Base-by-base conservation (phyloP, 2,329 filamentous ascomycete species). In the Hysterium pulicare region DNA sequence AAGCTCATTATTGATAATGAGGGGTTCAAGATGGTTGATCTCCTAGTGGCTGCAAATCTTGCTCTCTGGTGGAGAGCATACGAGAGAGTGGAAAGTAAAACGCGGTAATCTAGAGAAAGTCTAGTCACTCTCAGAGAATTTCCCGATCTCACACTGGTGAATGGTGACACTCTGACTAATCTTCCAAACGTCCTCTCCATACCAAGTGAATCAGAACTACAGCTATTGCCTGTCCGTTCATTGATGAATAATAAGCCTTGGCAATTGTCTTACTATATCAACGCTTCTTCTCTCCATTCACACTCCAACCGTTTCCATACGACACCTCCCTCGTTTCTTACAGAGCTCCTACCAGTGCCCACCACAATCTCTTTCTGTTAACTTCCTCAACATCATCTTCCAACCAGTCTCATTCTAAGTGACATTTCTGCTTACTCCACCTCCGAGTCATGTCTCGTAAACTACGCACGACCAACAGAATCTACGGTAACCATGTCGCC, bases 11-110 rank as follows among this genome's bases (percentile, higher is more conserved):
- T 98, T 28, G 81, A 90, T 54, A 83, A 91, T 42, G 90, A 95
- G 57, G 93, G 93, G 0, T 70, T 95, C 51, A 95, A 95, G 72
- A 97, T 98, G 91, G 68, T 97, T 57, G 93, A 98, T 72, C 67
- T 98, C 45, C 74, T 95, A 0, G 88, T 98, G 16, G 88, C 91
- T 3, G 86, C 90, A 9, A 96, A 95, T 61, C 80, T 98, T 69
- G 89, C 87, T 1, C 72, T 97, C 13, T 98, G 90, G 88, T 97
- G 91, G 90, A 83, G 83, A 55, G 82, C 87, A 3, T 96, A 90
- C 79, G 85, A 88, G 55, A 75, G 71, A 56, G 47, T 43, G 10
- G 50, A 55, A 38, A 33, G 44, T 31, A 31, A 41, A 45, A 33
- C 46, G 6, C 23, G 40, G 28, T 20, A 38, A 21, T 17, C 41